These are phyloP conservation scores for Diversispora epigaea DNA, from an alignment of 192 early-diverging fungal genomes.

Conservation along the genomic window DNA sequence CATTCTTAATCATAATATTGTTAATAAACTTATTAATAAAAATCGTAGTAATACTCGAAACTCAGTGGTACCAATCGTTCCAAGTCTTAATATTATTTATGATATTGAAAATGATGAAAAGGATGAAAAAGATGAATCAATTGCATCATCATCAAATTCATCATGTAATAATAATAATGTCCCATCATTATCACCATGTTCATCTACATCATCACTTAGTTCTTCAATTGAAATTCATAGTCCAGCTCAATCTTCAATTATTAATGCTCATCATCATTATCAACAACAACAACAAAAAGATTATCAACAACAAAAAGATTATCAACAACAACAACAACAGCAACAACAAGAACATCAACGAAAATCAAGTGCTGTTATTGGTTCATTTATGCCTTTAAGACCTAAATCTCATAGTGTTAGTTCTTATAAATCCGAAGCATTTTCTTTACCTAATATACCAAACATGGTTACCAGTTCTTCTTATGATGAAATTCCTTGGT, in stretches of 20 bases:
- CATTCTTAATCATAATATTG: no score
- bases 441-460: not conserved
- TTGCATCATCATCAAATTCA: not conserved
- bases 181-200: constrained; percentile 30
- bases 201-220: constrained; percentile 25
- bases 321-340: not conserved
- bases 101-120: not conserved
- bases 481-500: constrained; percentile 25
- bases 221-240: constrained; percentile 2
- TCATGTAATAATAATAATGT: not conserved
- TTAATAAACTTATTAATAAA: no score
- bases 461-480: not conserved
- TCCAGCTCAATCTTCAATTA: not conserved
- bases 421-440: not conserved
- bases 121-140: not conserved
- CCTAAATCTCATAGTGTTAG: not conserved
- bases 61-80: no score
- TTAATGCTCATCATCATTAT: not conserved
- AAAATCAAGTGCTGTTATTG: no score
- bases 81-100: no score
- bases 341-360: not conserved
- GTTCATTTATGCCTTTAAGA: not conserved
- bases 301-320: no score
- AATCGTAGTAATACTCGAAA: no score
- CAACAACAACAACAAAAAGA: not conserved